Evolutionary conservation across 768 basidiomycete species (phyloP).

Genomic region (Tylopilus balloui): DNA sequence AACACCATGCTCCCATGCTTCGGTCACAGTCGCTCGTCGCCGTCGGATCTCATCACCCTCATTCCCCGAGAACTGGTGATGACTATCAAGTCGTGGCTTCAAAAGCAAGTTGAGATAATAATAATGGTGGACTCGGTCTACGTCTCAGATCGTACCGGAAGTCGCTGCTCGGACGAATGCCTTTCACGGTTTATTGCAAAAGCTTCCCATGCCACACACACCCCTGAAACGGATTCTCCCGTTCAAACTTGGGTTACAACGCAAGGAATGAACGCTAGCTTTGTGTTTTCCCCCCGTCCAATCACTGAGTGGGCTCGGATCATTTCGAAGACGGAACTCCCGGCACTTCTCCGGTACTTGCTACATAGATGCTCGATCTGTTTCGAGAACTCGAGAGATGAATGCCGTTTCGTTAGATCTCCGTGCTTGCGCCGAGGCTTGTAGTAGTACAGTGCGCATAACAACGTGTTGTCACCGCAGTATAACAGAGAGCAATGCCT

Average conservation of each 20-base stretch:
- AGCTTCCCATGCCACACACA: neutral
- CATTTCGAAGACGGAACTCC: neutral
- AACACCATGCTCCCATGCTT: no score
- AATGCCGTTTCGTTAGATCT: neutral
- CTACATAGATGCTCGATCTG: neutral
- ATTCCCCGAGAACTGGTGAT: no score
- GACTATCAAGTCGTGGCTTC: neutral
- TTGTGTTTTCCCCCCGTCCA: neutral
- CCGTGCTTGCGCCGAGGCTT: neutral
- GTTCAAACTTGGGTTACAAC: no score
- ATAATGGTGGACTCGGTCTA: neutral
- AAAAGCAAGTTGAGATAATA: neutral
- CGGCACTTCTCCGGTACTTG: neutral
- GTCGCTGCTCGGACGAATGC: neutral
- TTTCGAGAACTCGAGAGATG: neutral
- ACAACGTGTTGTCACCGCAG: neutral
- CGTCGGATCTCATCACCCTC: conserved; percentile 1
- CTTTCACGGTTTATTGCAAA: neutral
- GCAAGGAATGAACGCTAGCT: neutral
- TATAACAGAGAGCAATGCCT: neutral
- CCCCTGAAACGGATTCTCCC: neutral
- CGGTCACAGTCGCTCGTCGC: neutral
- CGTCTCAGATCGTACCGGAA: conserved; percentile 1
- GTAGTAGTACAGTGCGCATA: neutral
- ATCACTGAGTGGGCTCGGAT: neutral